Conservation (phyloP, 768 basidiomycete species). For the Trichaptum fuscoviolaceum region DNA sequence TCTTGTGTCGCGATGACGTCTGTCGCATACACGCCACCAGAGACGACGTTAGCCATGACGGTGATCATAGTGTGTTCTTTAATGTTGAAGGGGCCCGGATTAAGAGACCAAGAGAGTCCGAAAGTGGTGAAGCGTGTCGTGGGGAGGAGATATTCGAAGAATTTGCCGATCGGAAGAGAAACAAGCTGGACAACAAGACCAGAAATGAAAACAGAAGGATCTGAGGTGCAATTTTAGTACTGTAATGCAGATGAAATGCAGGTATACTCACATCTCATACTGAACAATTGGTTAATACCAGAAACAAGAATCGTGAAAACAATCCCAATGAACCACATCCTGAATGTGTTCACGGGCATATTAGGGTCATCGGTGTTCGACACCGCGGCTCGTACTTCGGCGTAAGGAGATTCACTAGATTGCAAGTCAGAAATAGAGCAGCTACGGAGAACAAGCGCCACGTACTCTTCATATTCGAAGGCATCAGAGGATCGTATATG, state of each 20-base stretch:
- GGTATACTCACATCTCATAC: slow-evolving; percentile 50
- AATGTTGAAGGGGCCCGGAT: slow-evolving; percentile 81
- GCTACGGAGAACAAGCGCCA: slow-evolving; percentile 17
- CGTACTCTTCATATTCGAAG: slow-evolving; percentile 71
- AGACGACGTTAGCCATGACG: slow-evolving; percentile 71
- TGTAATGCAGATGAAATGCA: slow-evolving; percentile 26
- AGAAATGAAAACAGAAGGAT: slow-evolving; percentile 60
- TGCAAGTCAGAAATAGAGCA: slow-evolving; percentile 7
- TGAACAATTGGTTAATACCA: slow-evolving; percentile 62
- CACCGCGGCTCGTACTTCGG: slow-evolving; percentile 84
- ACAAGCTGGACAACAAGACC: slow-evolving; percentile 69
- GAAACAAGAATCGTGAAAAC: slow-evolving; percentile 50
- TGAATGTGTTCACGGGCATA: slow-evolving; percentile 79
- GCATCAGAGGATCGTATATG: slow-evolving; percentile 30
- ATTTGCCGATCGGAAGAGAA: slow-evolving; percentile 69
- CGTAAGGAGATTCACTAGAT: slow-evolving; percentile 78
- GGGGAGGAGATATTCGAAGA: slow-evolving; percentile 62
- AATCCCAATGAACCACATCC: slow-evolving; percentile 77
- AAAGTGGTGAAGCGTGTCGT: slow-evolving; percentile 59
- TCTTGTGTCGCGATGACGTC: slow-evolving; percentile 64
- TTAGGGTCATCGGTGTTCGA: slow-evolving; percentile 72
- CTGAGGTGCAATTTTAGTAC: slow-evolving; percentile 37
- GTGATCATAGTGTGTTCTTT: slow-evolving; percentile 88
- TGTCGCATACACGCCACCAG: slow-evolving; percentile 62
- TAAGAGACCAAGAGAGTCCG: slow-evolving; percentile 69